Conservation (phyloP, 352 stramenopile species). For the Aphanomyces cochlioides region DNA sequence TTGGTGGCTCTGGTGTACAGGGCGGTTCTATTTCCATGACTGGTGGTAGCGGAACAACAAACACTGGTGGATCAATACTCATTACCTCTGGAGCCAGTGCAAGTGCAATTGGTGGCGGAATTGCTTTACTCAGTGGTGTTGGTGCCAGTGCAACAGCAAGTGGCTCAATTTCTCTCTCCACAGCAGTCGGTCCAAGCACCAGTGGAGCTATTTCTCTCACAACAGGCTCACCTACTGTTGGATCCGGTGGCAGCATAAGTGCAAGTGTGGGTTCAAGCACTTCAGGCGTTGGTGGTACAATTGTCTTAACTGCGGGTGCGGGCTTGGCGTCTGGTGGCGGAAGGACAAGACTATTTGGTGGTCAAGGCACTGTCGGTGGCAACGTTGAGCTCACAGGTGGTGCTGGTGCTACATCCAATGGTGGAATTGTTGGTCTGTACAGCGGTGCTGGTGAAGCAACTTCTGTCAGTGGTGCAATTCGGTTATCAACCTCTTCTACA, state of each 20-base stretch:
- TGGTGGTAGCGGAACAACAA: conserved; percentile 31
- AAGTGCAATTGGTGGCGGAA: conserved; percentile 48
- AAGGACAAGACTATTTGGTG: conserved; percentile 13
- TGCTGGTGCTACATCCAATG: conserved; percentile 7
- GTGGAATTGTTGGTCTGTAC: conserved; percentile 3
- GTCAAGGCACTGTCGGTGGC: conserved; percentile 27
- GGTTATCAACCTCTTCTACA: conserved; percentile 20
- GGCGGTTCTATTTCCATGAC: conserved; percentile 14
- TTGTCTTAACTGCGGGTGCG: conserved; percentile 17
- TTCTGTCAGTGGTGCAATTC: conserved; percentile 11
- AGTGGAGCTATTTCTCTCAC: conserved; percentile 19
- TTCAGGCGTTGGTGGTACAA: conserved; percentile 9
- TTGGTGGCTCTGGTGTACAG: conserved; percentile 8
- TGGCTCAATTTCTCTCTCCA: conserved; percentile 14
- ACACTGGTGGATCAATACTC: conserved; percentile 35
- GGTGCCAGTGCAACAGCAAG: conserved; percentile 9
- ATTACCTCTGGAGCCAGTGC: conserved; percentile 9
- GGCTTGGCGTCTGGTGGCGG: conserved; percentile 7
- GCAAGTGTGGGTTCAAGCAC: conserved; percentile 17
- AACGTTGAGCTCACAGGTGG: conserved; percentile 24
- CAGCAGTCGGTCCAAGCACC: conserved; percentile 21
- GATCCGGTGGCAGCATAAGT: conserved; percentile 8
- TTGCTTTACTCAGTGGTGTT: conserved; percentile 17
- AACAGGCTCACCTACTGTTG: conserved; percentile 18
- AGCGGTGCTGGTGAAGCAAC: conserved; percentile 20